Evolutionary conservation across 2,329 filamentous ascomycete genomes (phyloP).

Genomic region (Talaromyces sp.): DNA sequence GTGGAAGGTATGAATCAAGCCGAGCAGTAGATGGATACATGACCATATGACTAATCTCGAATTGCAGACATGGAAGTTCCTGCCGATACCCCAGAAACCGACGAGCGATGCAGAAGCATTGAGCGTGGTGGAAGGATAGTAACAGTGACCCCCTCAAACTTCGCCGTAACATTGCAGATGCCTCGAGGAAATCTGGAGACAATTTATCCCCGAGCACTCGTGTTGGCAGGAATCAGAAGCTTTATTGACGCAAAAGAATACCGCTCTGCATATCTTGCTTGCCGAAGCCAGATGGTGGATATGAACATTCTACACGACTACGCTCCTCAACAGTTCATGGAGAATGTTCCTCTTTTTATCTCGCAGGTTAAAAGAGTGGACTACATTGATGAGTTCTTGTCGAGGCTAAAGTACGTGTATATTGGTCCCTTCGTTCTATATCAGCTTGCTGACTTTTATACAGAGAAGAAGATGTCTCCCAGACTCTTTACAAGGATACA

Average conservation of each 20-base stretch:
- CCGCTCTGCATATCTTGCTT: slow-evolving; percentile 76
- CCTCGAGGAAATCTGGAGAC: slow-evolving; percentile 94
- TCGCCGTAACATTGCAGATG: slow-evolving; percentile 87
- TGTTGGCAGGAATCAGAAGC: slow-evolving; percentile 80
- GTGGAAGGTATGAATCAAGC: slow-evolving; percentile 54
- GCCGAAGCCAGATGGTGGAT: slow-evolving; percentile 88
- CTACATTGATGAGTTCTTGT: slow-evolving; percentile 86
- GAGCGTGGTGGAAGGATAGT: slow-evolving; percentile 85
- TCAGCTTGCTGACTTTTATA: slow-evolving; percentile 26
- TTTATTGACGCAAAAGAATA: slow-evolving; percentile 80
- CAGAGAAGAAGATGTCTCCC: slow-evolving; percentile 82
- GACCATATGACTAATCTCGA: slow-evolving; percentile 8
- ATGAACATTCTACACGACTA: slow-evolving; percentile 98
- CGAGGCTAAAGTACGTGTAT: slow-evolving; percentile 66
- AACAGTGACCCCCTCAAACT: slow-evolving; percentile 82
- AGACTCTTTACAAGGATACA: slow-evolving; percentile 91
- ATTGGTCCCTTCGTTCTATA: not conserved
- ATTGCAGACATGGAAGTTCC: slow-evolving; percentile 73
- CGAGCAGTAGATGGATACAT: not conserved
- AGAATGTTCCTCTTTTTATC: slow-evolving; percentile 70
- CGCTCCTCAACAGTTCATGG: slow-evolving; percentile 78
- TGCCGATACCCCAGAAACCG: slow-evolving; percentile 80
- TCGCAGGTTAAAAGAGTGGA: slow-evolving; percentile 77
- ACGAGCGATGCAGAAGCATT: slow-evolving; percentile 87
- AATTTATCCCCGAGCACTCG: slow-evolving; percentile 86